These are phyloP conservation scores for Penicillium sp. DNA, from an alignment of 2,329 filamentous ascomycete species.

Conservation along the genomic window DNA sequence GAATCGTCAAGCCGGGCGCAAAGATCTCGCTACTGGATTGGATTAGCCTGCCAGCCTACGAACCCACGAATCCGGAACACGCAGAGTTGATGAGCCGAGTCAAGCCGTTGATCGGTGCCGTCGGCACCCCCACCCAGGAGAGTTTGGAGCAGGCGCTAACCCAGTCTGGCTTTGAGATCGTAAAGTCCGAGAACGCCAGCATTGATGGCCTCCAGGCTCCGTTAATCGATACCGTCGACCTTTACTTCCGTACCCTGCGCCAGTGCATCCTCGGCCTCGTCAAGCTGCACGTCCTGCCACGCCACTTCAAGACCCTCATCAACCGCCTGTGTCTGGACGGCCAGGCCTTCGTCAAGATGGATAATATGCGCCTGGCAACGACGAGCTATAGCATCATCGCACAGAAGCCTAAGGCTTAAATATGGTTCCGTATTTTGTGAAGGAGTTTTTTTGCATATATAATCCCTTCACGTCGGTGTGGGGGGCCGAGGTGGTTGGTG, in stretches of 20 bases:
- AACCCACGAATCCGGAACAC: constrained; percentile 53
- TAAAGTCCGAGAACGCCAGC: constrained; percentile 57
- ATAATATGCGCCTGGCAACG: constrained; percentile 56
- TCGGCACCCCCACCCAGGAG: constrained; percentile 57
- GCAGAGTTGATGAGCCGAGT: constrained; percentile 58
- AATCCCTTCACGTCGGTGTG: neutral
- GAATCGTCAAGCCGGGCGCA: constrained; percentile 56
- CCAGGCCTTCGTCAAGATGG: constrained; percentile 61
- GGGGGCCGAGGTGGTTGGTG: neutral
- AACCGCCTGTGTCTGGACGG: constrained; percentile 59
- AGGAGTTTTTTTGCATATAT: neutral
- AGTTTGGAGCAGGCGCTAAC: constrained; percentile 52
- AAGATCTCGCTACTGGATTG: constrained; percentile 58
- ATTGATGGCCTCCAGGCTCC: constrained; percentile 57
- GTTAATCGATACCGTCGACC: constrained; percentile 59
- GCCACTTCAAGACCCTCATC: constrained; percentile 59
- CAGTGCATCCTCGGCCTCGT: constrained; percentile 55
- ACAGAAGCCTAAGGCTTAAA: constrained; percentile 44
- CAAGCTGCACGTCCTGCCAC: constrained; percentile 52
- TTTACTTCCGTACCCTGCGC: constrained; percentile 58
- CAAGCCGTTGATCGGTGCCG: constrained; percentile 60
- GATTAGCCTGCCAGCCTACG: constrained; percentile 57
- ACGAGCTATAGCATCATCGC: constrained; percentile 60
- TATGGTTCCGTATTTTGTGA: neutral
- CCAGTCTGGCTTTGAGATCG: constrained; percentile 54